Percentiles rank a stretch among this genome's conserved stretches.
Evolutionary conservation across 768 basidiomycete species (phyloP).

Genomic region (Solioccasus polychromus): DNA sequence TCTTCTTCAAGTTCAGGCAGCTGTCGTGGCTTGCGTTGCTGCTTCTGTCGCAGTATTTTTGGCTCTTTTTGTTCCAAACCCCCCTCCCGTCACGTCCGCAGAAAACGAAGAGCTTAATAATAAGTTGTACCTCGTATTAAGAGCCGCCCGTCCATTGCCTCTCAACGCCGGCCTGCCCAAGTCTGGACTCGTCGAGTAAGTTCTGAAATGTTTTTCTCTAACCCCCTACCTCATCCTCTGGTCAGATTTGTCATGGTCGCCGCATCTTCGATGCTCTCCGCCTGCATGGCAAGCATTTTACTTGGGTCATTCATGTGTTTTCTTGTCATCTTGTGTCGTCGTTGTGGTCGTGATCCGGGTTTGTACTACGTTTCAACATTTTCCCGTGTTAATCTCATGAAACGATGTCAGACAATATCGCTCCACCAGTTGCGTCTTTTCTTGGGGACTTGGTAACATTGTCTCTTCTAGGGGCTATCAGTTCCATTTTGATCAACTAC

Average conservation of each 20-base stretch:
- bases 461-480: conserved; percentile 72
- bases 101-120: conserved; percentile 9
- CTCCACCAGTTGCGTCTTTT: conserved; percentile 89
- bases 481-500: conserved; percentile 64
- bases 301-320: conserved; percentile 93
- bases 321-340: conserved; percentile 76
- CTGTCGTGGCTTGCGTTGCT: conserved; percentile 84
- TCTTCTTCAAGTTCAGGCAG: conserved; percentile 90
- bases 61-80: conserved; percentile 55
- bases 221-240: conserved; percentile 4
- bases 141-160: conserved; percentile 25
- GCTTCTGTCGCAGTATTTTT: conserved; percentile 74
- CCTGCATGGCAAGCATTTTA: conserved; percentile 70
- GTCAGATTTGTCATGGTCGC: conserved; percentile 74
- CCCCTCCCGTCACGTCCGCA: conserved; percentile 9
- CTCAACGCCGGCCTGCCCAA: conserved; percentile 29
- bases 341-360: conserved; percentile 83
- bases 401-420: conserved; percentile 75
- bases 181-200: conserved; percentile 41
- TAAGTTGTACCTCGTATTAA: conserved; percentile 6
- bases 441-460: conserved; percentile 93
- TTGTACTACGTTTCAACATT: conserved; percentile 12
- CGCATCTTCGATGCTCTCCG: conserved; percentile 75
- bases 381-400: neutral
- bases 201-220: neutral